A percentile compares a stretch with the other conserved stretches of the same genome.
Evolutionary conservation across 148 eudicot species (phyloP).

Genomic region (Polygonum maritimum): DNA sequence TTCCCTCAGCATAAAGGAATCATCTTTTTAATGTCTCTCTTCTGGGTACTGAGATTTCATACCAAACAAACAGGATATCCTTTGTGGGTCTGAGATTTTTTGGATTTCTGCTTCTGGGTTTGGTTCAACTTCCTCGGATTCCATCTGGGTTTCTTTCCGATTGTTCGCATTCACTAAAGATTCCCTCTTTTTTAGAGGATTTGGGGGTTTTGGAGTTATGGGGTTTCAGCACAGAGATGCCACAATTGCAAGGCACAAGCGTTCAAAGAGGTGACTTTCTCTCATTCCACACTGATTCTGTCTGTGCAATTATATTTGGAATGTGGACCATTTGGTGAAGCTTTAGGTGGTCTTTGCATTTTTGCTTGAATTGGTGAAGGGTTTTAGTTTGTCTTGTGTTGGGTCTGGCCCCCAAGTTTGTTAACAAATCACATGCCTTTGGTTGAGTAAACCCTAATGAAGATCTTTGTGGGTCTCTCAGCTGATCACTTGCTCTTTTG

Average conservation of each 20-base stretch:
- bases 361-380: slow-evolving; percentile 5
- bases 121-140: slow-evolving; percentile 12
- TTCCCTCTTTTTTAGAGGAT: neutral
- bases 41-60: slow-evolving; percentile 20
- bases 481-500: slow-evolving; percentile 2
- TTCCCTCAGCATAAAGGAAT: slow-evolving; percentile 3
- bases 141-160: slow-evolving; percentile 18
- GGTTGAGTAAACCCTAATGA: slow-evolving; percentile 3
- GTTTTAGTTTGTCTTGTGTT: neutral
- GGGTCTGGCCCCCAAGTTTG: slow-evolving; percentile 5
- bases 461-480: slow-evolving; percentile 6
- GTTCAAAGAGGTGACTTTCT: slow-evolving; percentile 57
- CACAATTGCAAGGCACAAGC: slow-evolving; percentile 31
- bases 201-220: slow-evolving; percentile 35
- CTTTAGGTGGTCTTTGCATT: neutral
- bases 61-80: slow-evolving; percentile 24
- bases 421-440: slow-evolving; percentile 1
- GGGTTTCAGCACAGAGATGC: slow-evolving; percentile 35
- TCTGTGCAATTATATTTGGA: slow-evolving; percentile 3
- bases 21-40: slow-evolving; percentile 7
- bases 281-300: slow-evolving; percentile 9
- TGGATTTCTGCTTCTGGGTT: neutral
- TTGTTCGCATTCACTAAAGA: neutral
- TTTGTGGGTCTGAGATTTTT: slow-evolving; percentile 13
- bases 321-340: neutral